phyloP scores from a whole-genome alignment of 345 rosid species.

The Moricandia moricandioides region DNA sequence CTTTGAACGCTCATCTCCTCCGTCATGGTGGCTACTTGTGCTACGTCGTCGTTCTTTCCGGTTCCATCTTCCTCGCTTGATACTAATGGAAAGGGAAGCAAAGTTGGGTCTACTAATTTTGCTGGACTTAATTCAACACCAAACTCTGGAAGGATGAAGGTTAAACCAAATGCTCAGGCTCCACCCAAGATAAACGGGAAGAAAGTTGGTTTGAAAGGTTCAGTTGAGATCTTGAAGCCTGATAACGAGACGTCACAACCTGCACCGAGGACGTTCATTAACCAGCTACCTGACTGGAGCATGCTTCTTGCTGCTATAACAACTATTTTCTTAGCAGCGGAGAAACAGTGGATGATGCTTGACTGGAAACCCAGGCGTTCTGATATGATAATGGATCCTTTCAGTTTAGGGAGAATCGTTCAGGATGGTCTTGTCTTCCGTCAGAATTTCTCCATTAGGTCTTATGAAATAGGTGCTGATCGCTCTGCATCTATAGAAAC shows the following conservation, averaged over 20 bases:
- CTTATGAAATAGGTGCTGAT: slow-evolving; percentile 98
- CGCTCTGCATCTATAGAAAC: slow-evolving; percentile 97
- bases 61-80: slow-evolving; percentile 55
- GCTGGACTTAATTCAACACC: slow-evolving; percentile 48
- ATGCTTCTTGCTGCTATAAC: slow-evolving; percentile 99
- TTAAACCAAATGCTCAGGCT: slow-evolving; percentile 86
- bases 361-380: slow-evolving; percentile 95
- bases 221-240: slow-evolving; percentile 49
- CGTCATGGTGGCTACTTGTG: slow-evolving; percentile 65
- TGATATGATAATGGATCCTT: slow-evolving; percentile 85
- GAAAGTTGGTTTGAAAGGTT: slow-evolving; percentile 46
- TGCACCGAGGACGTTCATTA: slow-evolving; percentile 86
- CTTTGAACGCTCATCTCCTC: not conserved
- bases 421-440: slow-evolving; percentile 85
- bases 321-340: slow-evolving; percentile 92
- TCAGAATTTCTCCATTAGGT: slow-evolving; percentile 90
- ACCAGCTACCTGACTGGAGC: slow-evolving; percentile 97
- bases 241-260: slow-evolving; percentile 50
- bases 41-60: slow-evolving; percentile 67
- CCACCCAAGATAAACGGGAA: slow-evolving; percentile 84
- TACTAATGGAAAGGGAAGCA: slow-evolving; percentile 46
- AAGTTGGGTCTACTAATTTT: slow-evolving; percentile 50
- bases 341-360: slow-evolving; percentile 99
- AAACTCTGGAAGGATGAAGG: slow-evolving; percentile 60
- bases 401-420: slow-evolving; percentile 81